These are phyloP conservation scores for Stereocaulon alpinum DNA, from an alignment of 495 filamentous ascomycete genomes.

Conservation along the genomic window DNA sequence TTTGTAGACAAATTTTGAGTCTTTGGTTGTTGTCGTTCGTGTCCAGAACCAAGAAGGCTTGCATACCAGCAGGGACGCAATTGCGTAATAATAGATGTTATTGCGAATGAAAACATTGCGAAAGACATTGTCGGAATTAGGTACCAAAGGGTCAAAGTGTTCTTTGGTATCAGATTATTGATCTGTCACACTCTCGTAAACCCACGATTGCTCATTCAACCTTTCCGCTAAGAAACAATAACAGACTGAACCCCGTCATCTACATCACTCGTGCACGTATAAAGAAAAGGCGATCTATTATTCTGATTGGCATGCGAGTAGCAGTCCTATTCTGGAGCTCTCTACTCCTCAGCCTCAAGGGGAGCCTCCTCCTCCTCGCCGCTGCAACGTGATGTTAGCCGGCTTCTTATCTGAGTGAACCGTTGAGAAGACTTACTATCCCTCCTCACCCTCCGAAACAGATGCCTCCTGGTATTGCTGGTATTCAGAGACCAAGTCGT, in stretches of 20 bases:
- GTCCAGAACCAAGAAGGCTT: no score
- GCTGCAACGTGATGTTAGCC: background rate
- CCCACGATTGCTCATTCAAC: conserved; percentile 27
- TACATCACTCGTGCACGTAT: conserved; percentile 17
- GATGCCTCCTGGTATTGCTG: conserved; percentile 99
- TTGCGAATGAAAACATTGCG: no score
- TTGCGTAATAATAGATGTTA: no score
- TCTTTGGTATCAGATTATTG: background rate
- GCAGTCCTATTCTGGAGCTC: background rate
- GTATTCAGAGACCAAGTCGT: conserved; percentile 99
- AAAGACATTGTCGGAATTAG: background rate
- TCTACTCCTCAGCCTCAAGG: conserved; percentile 39
- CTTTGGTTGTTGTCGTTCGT: no score
- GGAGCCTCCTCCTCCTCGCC: conserved; percentile 43
- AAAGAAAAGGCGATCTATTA: background rate
- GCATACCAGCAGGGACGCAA: no score
- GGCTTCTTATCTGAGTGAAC: background rate
- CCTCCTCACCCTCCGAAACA: conserved; percentile 64
- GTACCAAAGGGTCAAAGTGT: background rate
- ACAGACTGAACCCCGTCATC: conserved; percentile 15
- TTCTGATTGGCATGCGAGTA: background rate
- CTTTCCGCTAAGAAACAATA: conserved; percentile 14
- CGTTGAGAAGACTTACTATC: conserved; percentile 37
- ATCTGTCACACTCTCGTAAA: conserved; percentile 1
- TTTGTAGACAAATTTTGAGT: no score